These are phyloP conservation scores for Bruguiera hainesii DNA, from an alignment of 441 rosid genomes.

Conservation along the genomic window DNA sequence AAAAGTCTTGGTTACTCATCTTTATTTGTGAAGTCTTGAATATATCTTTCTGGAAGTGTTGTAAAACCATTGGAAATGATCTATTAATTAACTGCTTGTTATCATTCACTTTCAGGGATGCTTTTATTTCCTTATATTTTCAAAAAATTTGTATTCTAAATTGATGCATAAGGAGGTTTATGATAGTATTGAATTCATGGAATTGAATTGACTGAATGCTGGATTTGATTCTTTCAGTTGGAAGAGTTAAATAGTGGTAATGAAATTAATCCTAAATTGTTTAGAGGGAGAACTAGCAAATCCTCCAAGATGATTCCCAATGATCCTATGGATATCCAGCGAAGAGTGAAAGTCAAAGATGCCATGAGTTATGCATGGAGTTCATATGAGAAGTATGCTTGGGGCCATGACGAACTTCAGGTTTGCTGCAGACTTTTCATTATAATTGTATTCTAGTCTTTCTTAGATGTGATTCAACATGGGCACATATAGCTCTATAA, in stretches of 20 bases:
- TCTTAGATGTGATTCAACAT: neutral
- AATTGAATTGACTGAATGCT: neutral
- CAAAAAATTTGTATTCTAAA: neutral
- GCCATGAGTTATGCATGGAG: conserved; percentile 99
- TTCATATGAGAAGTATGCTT: conserved; percentile 94
- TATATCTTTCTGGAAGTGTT: neutral
- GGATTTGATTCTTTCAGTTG: conserved; percentile 36
- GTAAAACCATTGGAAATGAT: neutral
- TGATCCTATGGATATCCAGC: conserved; percentile 53
- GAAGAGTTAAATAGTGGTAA: conserved; percentile 39
- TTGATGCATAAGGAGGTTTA: neutral
- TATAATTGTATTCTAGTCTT: neutral
- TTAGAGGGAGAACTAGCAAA: conserved; percentile 8
- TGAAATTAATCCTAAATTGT: conserved; percentile 26
- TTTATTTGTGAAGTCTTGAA: neutral
- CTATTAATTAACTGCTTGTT: neutral
- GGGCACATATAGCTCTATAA: neutral
- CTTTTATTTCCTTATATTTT: neutral
- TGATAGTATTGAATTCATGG: neutral
- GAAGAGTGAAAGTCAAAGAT: conserved; percentile 89
- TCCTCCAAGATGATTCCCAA: conserved; percentile 32
- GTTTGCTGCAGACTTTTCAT: conserved; percentile 29
- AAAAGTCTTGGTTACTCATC: neutral
- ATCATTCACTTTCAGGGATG: neutral
- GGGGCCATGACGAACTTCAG: conserved; percentile 99